These are phyloP conservation scores for Kazachstania kunashirensis DNA, from an alignment of 805 yeast genomes.

Conservation along the genomic window DNA sequence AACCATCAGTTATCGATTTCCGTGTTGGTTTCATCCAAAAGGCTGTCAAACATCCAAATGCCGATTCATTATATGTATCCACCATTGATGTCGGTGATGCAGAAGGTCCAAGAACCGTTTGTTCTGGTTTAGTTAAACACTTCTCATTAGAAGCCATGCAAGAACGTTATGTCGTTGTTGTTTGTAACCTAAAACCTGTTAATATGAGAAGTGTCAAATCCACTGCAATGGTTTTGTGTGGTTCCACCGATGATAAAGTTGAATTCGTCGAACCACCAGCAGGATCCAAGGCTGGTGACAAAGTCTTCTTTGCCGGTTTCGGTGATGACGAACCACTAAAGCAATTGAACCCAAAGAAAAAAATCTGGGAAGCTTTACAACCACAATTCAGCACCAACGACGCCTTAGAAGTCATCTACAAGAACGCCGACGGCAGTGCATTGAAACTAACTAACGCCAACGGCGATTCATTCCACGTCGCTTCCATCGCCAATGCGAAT, in stretches of 20 bases:
- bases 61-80: slow-evolving; percentile 91
- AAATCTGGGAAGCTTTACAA: slow-evolving; percentile 92
- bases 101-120: slow-evolving; percentile 95
- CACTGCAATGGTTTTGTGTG: slow-evolving; percentile 94
- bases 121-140: slow-evolving; percentile 90
- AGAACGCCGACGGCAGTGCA: slow-evolving; percentile 51
- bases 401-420: slow-evolving; percentile 66
- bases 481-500: slow-evolving; percentile 62
- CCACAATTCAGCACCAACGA: slow-evolving; percentile 81
- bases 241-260: slow-evolving; percentile 62
- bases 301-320: slow-evolving; percentile 86
- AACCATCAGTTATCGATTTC: slow-evolving; percentile 81
- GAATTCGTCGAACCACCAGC: slow-evolving; percentile 94
- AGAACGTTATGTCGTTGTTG: slow-evolving; percentile 78
- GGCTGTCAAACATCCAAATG: slow-evolving; percentile 95
- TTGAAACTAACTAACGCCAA: slow-evolving; percentile 65
- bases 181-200: slow-evolving; percentile 95
- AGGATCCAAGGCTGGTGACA: slow-evolving; percentile 91
- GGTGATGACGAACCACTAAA: slow-evolving; percentile 77
- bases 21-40: slow-evolving; percentile 95
- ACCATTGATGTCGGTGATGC: slow-evolving; percentile 95
- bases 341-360: slow-evolving; percentile 94
- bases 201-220: slow-evolving; percentile 97
- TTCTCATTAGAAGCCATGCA: slow-evolving; percentile 92
- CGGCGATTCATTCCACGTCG: slow-evolving; percentile 70